These are phyloP conservation scores for Hanseniaspora sp. DNA, from an alignment of 1,139 yeast species.

Conservation along the genomic window DNA sequence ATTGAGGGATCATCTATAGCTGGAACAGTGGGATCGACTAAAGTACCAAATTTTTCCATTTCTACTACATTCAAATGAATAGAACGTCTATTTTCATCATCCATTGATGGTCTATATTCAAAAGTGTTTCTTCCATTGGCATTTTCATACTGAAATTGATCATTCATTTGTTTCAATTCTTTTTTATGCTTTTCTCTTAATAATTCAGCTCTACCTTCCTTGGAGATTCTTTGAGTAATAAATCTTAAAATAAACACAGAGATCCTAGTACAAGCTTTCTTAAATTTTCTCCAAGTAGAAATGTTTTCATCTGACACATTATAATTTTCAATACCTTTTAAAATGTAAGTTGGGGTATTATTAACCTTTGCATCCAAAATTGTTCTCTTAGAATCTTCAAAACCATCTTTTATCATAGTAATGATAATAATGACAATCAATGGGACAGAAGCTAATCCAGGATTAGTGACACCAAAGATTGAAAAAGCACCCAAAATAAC, in stretches of 20 bases:
- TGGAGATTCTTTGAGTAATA: conserved; percentile 31
- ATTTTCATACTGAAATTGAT: conserved; percentile 18
- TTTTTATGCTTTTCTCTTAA: conserved; percentile 15
- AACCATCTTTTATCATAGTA: conserved; percentile 85
- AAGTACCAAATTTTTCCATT: conserved; percentile 16
- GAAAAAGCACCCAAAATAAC: conserved; percentile 78
- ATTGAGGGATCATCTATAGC: conserved; percentile 22
- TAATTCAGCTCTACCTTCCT: conserved; percentile 29
- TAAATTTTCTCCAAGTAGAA: conserved; percentile 50
- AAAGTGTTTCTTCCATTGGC: conserved; percentile 23
- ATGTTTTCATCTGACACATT: conserved; percentile 59
- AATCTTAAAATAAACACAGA: conserved; percentile 26
- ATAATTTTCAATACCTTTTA: conserved; percentile 58
- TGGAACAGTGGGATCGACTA: conserved; percentile 26
- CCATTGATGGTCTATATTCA: conserved; percentile 27
- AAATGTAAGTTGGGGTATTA: conserved; percentile 70
- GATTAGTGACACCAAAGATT: conserved; percentile 82
- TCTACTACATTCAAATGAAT: conserved; percentile 10
- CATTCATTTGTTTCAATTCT: conserved; percentile 15
- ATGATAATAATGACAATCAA: conserved; percentile 79
- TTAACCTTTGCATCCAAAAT: conserved; percentile 72
- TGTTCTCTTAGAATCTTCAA: conserved; percentile 85
- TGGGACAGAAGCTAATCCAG: conserved; percentile 88
- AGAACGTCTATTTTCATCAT: conserved; percentile 18
- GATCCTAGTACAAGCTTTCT: conserved; percentile 39